Evolutionary conservation across 495 filamentous ascomycete genomes (phyloP), one percentile per base, ranked within the genome.

Genomic region (Aspergillus diversus): DNA sequence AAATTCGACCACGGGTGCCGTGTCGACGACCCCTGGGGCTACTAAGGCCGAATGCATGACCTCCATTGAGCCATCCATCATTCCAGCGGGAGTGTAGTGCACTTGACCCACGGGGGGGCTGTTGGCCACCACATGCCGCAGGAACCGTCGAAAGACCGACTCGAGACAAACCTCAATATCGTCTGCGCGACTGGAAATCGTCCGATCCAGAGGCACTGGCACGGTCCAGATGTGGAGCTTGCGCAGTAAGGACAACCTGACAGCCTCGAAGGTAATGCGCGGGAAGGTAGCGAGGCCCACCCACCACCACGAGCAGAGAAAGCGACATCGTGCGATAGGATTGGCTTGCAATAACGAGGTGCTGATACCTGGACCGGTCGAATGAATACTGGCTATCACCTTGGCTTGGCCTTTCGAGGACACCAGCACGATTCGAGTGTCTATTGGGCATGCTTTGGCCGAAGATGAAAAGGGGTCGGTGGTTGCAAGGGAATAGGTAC

Each of bases 331-430:
- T 43, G 3, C 3, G 7, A n/a, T 50, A 12, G 5, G n/a, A 48
- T 37, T 32, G 1, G 31, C 17, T 17, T 13, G 13, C n/a, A 50
- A 48, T 17, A 33, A 6, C 34, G 49, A 17, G 13, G 37, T 2
- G 8, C 32, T 15, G 21, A 59, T 51, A 17, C 21, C 58, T 3
- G 47, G 33, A 13, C 37, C 16, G 6, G 11, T 39, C 12, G 58
- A 53, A 5, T 48, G 58, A 12, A 60, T 60, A 13, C 32, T 60
- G 33, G 58, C 58, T 13, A 54, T 43, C 13, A 60, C n/a, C 43
- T 60, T 51, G 6, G 16, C 58, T 5, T 13, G 43, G 16, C 48
- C 48, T 37, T 53, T 33, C 6, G 58, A 43, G 7, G 58, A 17
- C 7, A 42, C 42, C 8, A 60, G 58, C 5, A 35, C 35, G 31